Evolutionary conservation across 495 filamentous ascomycete species (phyloP), one percentile per base, ranked within the genome.

Genomic region (Pyronema domesticum): DNA sequence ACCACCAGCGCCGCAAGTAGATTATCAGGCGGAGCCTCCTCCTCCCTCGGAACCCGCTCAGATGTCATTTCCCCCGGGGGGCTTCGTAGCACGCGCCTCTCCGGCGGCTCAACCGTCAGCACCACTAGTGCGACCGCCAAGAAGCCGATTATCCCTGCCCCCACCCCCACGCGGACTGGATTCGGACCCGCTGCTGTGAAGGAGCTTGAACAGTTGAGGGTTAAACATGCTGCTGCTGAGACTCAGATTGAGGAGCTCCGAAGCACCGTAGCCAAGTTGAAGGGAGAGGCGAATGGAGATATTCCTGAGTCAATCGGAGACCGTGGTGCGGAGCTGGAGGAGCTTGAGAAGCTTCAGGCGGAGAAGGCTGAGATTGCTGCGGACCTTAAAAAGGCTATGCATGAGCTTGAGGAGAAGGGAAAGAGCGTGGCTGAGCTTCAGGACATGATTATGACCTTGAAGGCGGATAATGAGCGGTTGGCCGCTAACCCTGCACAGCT

Each of bases 141-240:
- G 51, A 64, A 62, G 15, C 37, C 60, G 15, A 13, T 42, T 7
- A 13, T 17, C 39, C 39, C 39, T 47, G 11, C 53, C 7, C 51
- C 47, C 19, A n/a, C 52, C 23, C 10, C 51, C 19, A 17, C 58
- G 11, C 18, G 43, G 6, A 37, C 36, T 15, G 34, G 37, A 13
- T 54, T 54, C 19, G 52, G 52, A 10, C 52, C 52, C 3, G 52
- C 48, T 18, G 37, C 57, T 43, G 47, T 51, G 14, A 64, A 64
- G 17, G 62, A 64, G n/a, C 40, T 64, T 8, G 62, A 64, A 44
- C 15, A 40, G 6, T 44, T 64, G 11, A 63, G 55, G 37, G 44
- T 37, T 17, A 62, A 59, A 42, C 43, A 64, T 50, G 19, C 51
- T 3, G 62, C 57, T n/a, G 51, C 65, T 9, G 59, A 65, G 56